Percentiles rank a stretch among this genome's conserved stretches.
phyloP scores from a whole-genome alignment of 345 rosid genomes.

The Lepidium didymum region DNA sequence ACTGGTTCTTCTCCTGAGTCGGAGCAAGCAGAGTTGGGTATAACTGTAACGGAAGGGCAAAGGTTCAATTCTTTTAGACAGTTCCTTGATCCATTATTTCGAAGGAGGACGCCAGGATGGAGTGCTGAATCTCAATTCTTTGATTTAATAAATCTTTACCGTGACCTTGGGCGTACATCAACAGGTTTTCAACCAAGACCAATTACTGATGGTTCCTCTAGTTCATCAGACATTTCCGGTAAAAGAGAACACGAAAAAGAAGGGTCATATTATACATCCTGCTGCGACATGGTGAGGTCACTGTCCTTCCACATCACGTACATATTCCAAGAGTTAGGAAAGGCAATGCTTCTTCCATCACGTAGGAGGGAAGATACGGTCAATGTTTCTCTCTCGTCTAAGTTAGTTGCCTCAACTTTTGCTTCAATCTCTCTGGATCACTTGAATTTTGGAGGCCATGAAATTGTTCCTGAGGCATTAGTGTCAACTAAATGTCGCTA shows the following conservation, averaged over 20 bases:
- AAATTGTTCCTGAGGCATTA: conserved; percentile 45
- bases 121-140: conserved; percentile 81
- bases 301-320: conserved; percentile 81
- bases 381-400: conserved; percentile 74
- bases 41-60: conserved; percentile 59
- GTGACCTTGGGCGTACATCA: conserved; percentile 80
- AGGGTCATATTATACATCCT: conserved; percentile 70
- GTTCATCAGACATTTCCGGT: conserved; percentile 47
- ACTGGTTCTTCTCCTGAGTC: conserved; percentile 38
- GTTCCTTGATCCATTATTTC: conserved; percentile 81
- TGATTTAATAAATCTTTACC: conserved; percentile 84
- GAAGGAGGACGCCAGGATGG: conserved; percentile 85
- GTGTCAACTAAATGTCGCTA: conserved; percentile 87
- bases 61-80: conserved; percentile 82
- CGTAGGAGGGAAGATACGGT: conserved; percentile 88
- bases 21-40: conserved; percentile 45
- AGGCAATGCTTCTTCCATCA: conserved; percentile 86
- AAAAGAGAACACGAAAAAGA: conserved; percentile 66
- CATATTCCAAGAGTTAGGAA: conserved; percentile 95
- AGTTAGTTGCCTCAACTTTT: conserved; percentile 69
- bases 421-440: conserved; percentile 76
- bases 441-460: conserved; percentile 68
- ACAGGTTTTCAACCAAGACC: conserved; percentile 65
- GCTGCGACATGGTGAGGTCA: conserved; percentile 90
- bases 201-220: conserved; percentile 47